Percentiles rank a stretch among this genome's conserved stretches.
These are phyloP conservation scores for Boletus reticuloceps DNA, from an alignment of 768 basidiomycete species.

Conservation along the genomic window DNA sequence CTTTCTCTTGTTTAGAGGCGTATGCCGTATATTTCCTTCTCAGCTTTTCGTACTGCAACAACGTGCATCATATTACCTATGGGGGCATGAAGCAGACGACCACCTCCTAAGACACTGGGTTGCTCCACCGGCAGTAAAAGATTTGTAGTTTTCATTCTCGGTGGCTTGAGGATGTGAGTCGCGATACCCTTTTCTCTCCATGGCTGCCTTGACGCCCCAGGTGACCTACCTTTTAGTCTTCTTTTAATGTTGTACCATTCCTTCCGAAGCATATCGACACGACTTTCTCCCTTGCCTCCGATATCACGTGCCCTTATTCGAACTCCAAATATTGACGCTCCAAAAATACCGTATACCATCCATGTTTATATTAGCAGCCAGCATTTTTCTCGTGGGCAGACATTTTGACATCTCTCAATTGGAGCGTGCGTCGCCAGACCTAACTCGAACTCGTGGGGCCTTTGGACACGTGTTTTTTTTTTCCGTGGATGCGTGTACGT, in stretches of 20 bases:
- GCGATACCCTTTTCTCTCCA: too few relatives aligned
- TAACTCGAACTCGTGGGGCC: too few relatives aligned
- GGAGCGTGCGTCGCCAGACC: background rate
- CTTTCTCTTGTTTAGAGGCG: slow-evolving; percentile 47
- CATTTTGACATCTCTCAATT: background rate
- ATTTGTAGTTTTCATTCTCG: slow-evolving; percentile 12
- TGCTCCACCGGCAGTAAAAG: slow-evolving; percentile 23
- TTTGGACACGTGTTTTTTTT: too few relatives aligned
- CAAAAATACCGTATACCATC: background rate
- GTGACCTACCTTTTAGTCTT: background rate
- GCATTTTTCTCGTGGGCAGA: too few relatives aligned
- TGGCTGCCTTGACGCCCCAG: slow-evolving; percentile 2
- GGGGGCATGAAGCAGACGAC: slow-evolving; percentile 46
- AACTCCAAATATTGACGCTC: background rate
- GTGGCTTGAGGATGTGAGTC: slow-evolving; percentile 13
- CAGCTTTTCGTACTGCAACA: slow-evolving; percentile 51
- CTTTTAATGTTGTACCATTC: slow-evolving; percentile 11
- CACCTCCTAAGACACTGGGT: slow-evolving; percentile 22
- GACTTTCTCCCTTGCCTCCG: background rate
- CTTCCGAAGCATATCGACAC: background rate
- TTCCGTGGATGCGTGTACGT: too few relatives aligned
- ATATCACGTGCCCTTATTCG: background rate
- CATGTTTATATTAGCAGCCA: background rate
- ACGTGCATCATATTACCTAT: slow-evolving; percentile 61
- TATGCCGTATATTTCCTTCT: slow-evolving; percentile 56